phyloP scores from a whole-genome alignment of 1,139 yeast species.

The Sugiyamaella neomexicana region DNA sequence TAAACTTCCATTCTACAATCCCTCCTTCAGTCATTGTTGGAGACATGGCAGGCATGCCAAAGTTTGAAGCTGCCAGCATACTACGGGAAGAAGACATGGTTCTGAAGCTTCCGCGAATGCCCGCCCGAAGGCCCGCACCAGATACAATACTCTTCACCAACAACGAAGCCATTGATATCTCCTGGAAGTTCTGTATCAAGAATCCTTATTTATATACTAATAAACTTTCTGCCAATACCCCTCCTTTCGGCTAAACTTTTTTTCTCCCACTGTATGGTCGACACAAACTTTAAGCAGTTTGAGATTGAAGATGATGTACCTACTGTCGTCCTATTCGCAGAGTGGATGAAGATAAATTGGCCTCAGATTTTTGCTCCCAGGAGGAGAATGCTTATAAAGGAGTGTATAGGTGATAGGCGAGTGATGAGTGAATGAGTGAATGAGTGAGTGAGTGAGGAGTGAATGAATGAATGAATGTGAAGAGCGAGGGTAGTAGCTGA shows the following conservation, averaged over 20 bases:
- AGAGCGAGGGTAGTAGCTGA: too few species aligned
- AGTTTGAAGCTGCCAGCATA: slow-evolving; percentile 51
- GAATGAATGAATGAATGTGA: too few species aligned
- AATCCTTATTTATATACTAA: too few species aligned
- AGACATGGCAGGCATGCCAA: slow-evolving; percentile 97
- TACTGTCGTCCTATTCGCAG: not conserved
- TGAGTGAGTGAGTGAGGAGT: too few species aligned
- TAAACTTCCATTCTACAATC: slow-evolving; percentile 88
- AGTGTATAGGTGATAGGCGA: not conserved
- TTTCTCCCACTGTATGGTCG: not conserved
- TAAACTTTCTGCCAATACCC: not conserved
- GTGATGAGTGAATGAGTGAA: too few species aligned
- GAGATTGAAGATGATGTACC: not conserved
- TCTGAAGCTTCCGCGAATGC: slow-evolving; percentile 1
- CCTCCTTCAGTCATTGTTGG: slow-evolving; percentile 99
- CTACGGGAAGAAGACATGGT: slow-evolving; percentile 5
- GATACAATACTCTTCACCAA: slow-evolving; percentile 9
- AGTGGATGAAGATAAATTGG: not conserved
- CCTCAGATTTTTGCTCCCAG: not conserved
- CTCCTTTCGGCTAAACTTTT: not conserved
- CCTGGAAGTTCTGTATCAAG: too few species aligned
- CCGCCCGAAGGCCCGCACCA: slow-evolving; percentile 4
- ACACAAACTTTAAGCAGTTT: not conserved
- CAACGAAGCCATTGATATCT: slow-evolving; percentile 7
- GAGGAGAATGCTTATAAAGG: not conserved